Conservation (phyloP, 495 filamentous ascomycete genomes). For the Copromyces sp. region DNA sequence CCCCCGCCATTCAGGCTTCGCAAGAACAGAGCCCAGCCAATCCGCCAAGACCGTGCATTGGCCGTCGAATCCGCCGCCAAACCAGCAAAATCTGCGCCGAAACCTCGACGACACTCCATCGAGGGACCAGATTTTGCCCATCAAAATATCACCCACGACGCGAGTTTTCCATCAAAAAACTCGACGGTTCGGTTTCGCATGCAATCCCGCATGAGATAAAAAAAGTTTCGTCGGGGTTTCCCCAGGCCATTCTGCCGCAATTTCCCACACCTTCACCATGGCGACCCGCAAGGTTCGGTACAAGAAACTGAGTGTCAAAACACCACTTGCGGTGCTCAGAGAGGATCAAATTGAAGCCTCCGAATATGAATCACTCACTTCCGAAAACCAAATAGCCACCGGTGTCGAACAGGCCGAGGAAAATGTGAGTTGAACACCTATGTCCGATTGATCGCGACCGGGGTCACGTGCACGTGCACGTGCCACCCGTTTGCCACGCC, state of each 20-base stretch:
- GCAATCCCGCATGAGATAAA: constrained; percentile 38
- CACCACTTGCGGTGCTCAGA: constrained; percentile 70
- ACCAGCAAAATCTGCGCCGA: constrained; percentile 38
- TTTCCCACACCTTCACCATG: constrained; percentile 43
- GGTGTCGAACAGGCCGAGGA: constrained; percentile 96
- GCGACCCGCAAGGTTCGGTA: constrained; percentile 65
- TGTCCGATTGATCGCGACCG: constrained; percentile 28
- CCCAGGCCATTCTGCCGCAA: constrained; percentile 30
- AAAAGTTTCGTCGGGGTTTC: constrained; percentile 38
- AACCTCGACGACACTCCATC: constrained; percentile 60
- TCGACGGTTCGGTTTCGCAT: constrained; percentile 46
- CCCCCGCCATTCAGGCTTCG: neutral
- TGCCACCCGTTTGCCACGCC: constrained; percentile 26
- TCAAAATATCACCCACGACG: constrained; percentile 47
- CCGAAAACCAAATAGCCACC: constrained; percentile 69
- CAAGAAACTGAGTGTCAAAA: constrained; percentile 86
- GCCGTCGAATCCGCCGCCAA: constrained; percentile 20
- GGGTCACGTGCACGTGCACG: constrained; percentile 43
- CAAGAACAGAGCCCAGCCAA: constrained; percentile 13
- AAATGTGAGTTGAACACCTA: constrained; percentile 62
- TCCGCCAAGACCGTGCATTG: constrained; percentile 14
- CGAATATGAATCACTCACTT: constrained; percentile 46
- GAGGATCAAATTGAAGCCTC: constrained; percentile 82
- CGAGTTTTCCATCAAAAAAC: constrained; percentile 45
- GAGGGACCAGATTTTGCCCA: constrained; percentile 40